Conservation (phyloP, 306 rosid genomes). For the Cucurbita pepo region DNA sequence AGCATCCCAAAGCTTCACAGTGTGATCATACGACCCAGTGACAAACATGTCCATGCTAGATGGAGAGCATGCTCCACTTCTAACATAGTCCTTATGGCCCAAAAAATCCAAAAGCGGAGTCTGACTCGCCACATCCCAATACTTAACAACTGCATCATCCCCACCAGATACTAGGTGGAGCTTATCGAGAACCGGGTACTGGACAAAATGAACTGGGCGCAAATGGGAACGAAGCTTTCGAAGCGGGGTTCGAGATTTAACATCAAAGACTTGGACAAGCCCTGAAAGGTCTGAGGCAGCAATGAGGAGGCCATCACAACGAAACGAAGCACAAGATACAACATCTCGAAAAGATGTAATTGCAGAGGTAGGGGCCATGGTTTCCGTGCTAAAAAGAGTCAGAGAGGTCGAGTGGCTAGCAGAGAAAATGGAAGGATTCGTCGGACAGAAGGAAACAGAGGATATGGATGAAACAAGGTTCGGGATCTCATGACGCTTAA, state of each 20-base stretch:
- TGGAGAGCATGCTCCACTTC: constrained; percentile 80
- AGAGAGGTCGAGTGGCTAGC: constrained; percentile 59
- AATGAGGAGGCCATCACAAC: constrained; percentile 56
- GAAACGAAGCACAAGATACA: constrained; percentile 61
- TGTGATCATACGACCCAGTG: constrained; percentile 82
- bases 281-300: constrained; percentile 83
- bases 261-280: constrained; percentile 54
- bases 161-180: constrained; percentile 79
- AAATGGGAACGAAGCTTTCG: constrained; percentile 54
- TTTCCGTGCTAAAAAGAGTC: constrained; percentile 32
- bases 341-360: constrained; percentile 50
- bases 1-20: constrained; percentile 75
- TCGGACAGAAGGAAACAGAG: constrained; percentile 53
- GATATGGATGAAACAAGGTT: constrained; percentile 38
- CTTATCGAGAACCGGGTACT: constrained; percentile 49
- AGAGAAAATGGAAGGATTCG: constrained; percentile 36
- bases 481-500: constrained; percentile 48
- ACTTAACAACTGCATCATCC: constrained; percentile 64
- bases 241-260: constrained; percentile 37
- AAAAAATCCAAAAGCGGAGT: constrained; percentile 17
- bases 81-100: constrained; percentile 73
- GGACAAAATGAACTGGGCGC: constrained; percentile 67
- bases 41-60: constrained; percentile 37
- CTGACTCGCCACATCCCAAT: constrained; percentile 67
- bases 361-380: constrained; percentile 28